phyloP scores from a whole-genome alignment of 768 basidiomycete species.

The Agaricus blazei region DNA sequence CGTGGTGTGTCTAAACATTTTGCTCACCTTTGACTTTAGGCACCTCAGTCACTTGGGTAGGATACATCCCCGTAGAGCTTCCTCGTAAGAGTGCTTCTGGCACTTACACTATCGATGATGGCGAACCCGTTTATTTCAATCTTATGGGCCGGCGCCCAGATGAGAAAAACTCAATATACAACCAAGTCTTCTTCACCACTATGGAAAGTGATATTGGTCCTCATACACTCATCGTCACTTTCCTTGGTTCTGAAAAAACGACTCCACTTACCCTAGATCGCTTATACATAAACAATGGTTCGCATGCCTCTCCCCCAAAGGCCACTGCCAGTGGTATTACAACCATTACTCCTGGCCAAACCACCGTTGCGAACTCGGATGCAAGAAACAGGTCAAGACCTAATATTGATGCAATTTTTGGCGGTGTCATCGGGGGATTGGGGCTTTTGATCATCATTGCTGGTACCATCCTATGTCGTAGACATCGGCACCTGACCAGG shows the following conservation, averaged over 20 bases:
- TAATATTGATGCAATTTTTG: background rate
- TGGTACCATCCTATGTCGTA: background rate
- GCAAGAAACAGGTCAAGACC: background rate
- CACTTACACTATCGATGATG: constrained; percentile 18
- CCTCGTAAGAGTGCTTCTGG: constrained; percentile 3
- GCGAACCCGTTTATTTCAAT: constrained; percentile 13
- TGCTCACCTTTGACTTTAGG: constrained; percentile 9
- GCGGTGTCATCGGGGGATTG: background rate
- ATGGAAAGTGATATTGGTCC: constrained; percentile 12
- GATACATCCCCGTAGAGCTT: background rate
- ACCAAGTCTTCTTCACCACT: constrained; percentile 22
- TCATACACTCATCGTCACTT: constrained; percentile 19
- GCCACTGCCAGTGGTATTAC: too few species aligned
- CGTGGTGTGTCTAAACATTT: constrained; percentile 8
- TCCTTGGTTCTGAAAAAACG: constrained; percentile 15
- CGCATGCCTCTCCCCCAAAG: background rate
- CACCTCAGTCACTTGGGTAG: constrained; percentile 9
- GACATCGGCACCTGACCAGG: background rate
- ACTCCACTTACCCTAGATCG: constrained; percentile 23
- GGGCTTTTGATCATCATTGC: background rate
- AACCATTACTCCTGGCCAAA: too few species aligned
- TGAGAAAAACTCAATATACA: constrained; percentile 9
- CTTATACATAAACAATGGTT: constrained; percentile 18
- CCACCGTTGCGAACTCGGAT: background rate
- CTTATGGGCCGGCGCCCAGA: constrained; percentile 13